Evolutionary conservation across 208 protist genomes (phyloP).

Genomic region (Naegleria lovaniensis): DNA sequence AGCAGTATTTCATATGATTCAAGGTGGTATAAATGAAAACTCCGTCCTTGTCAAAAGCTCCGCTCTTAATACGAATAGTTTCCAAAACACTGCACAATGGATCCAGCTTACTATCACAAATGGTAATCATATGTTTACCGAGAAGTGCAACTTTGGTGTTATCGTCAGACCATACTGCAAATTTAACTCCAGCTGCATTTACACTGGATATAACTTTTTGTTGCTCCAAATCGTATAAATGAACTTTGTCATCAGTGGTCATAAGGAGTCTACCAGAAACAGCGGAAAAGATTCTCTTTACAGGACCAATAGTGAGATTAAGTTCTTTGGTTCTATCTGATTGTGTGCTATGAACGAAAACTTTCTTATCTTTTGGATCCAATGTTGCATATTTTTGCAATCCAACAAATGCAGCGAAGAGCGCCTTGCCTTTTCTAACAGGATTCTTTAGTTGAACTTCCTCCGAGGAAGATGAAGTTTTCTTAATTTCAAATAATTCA

Average conservation of each 20-base stretch:
- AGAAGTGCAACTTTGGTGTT: slow-evolving; percentile 80
- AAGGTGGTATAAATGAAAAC: slow-evolving; percentile 95
- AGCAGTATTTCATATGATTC: slow-evolving; percentile 94
- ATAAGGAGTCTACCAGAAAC: slow-evolving; percentile 67
- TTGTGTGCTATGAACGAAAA: slow-evolving; percentile 72
- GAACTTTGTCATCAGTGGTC: slow-evolving; percentile 67
- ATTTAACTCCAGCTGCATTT: slow-evolving; percentile 58
- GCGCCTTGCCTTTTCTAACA: background rate
- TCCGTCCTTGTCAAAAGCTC: slow-evolving; percentile 62
- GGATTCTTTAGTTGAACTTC: background rate
- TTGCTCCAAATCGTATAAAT: slow-evolving; percentile 90
- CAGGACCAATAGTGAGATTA: slow-evolving; percentile 48
- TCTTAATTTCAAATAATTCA: slow-evolving; percentile 23
- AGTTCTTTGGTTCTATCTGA: slow-evolving; percentile 66
- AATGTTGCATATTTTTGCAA: slow-evolving; percentile 84
- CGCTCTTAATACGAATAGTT: slow-evolving; percentile 89
- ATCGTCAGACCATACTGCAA: slow-evolving; percentile 87
- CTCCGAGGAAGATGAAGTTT: background rate
- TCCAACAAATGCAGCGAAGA: background rate
- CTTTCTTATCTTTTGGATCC: slow-evolving; percentile 59
- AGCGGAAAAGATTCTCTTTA: slow-evolving; percentile 63
- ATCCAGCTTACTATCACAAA: slow-evolving; percentile 79
- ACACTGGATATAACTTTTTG: slow-evolving; percentile 54
- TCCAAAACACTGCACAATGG: slow-evolving; percentile 79
- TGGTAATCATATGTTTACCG: slow-evolving; percentile 70